phyloP scores from a whole-genome alignment of 345 rosid species.

The Linum lewisii region DNA sequence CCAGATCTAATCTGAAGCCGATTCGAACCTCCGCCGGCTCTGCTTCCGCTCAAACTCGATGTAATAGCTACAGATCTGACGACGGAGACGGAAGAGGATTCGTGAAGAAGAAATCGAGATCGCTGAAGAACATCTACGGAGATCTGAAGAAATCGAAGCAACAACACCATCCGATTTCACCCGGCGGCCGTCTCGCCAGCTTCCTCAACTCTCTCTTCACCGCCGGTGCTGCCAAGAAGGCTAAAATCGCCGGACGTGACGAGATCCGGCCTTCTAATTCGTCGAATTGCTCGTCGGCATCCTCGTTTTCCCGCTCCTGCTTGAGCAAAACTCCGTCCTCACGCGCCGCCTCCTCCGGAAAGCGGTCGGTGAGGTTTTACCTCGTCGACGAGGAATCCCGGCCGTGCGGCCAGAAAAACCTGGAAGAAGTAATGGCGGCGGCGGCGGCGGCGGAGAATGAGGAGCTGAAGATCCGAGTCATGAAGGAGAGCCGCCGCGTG shows the following conservation, averaged over 20 bases:
- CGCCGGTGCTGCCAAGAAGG: constrained; percentile 16
- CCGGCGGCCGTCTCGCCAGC: constrained; percentile 26
- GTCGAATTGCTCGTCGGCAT: constrained; percentile 23
- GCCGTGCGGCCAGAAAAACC: constrained; percentile 23
- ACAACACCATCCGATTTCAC: constrained; percentile 15
- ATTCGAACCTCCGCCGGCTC: constrained; percentile 23
- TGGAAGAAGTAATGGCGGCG: constrained; percentile 6
- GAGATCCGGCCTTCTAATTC: constrained; percentile 10
- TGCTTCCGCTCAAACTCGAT: background rate
- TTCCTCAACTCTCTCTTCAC: constrained; percentile 26
- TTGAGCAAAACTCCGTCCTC: constrained; percentile 27
- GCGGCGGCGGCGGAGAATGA: background rate
- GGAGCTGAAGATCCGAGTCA: background rate
- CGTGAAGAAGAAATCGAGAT: constrained; percentile 19
- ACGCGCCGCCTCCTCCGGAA: constrained; percentile 15
- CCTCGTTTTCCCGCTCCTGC: constrained; percentile 27
- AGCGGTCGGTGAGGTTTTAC: constrained; percentile 24
- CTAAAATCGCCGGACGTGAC: constrained; percentile 13
- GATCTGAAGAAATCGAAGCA: constrained; percentile 27
- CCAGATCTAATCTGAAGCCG: constrained; percentile 33
- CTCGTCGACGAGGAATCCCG: constrained; percentile 26
- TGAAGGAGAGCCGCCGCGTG: constrained; percentile 3
- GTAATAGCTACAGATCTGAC: background rate
- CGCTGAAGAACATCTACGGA: constrained; percentile 21
- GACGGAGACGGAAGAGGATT: constrained; percentile 11